Percentiles rank a stretch among this genome's conserved stretches.
These are phyloP conservation scores for Plasmopara viticola DNA, from an alignment of 352 stramenopile species.

Conservation along the genomic window DNA sequence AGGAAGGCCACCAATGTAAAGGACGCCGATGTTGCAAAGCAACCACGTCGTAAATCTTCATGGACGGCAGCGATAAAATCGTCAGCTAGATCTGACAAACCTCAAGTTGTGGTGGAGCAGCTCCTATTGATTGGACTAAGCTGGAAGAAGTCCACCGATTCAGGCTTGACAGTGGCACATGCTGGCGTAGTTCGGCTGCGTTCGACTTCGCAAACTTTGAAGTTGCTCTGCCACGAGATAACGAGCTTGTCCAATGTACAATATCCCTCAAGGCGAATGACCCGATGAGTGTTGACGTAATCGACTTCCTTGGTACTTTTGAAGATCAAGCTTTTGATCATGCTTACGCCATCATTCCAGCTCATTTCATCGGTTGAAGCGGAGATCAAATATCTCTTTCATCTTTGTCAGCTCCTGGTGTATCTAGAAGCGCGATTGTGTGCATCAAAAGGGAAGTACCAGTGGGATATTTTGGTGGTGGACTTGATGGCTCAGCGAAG, in stretches of 20 bases:
- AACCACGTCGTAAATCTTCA: slow-evolving; percentile 7
- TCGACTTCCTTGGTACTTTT: not conserved
- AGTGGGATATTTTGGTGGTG: slow-evolving; percentile 5
- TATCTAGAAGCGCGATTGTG: slow-evolving; percentile 24
- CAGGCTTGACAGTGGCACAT: slow-evolving; percentile 1
- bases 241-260: not conserved
- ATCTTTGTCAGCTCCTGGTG: slow-evolving; percentile 16
- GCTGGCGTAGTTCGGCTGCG: slow-evolving; percentile 1
- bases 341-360: slow-evolving; percentile 4
- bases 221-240: not conserved
- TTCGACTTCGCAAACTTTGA: slow-evolving; percentile 5
- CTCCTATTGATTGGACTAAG: not conserved
- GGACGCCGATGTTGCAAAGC: slow-evolving; percentile 16
- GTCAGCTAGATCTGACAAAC: not conserved
- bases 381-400: slow-evolving; percentile 1
- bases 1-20: slow-evolving; percentile 1
- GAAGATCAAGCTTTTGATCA: not conserved
- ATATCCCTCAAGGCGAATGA: too few species aligned
- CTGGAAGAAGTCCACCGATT: slow-evolving; percentile 1
- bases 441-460: slow-evolving; percentile 15
- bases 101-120: slow-evolving; percentile 3
- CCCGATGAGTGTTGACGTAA: not conserved
- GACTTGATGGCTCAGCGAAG: slow-evolving; percentile 1
- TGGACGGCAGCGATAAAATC: not conserved
- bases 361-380: slow-evolving; percentile 1